These are phyloP conservation scores for Neophaeococcomyces mojaviensis DNA, from an alignment of 2,329 filamentous ascomycete species.

Conservation along the genomic window DNA sequence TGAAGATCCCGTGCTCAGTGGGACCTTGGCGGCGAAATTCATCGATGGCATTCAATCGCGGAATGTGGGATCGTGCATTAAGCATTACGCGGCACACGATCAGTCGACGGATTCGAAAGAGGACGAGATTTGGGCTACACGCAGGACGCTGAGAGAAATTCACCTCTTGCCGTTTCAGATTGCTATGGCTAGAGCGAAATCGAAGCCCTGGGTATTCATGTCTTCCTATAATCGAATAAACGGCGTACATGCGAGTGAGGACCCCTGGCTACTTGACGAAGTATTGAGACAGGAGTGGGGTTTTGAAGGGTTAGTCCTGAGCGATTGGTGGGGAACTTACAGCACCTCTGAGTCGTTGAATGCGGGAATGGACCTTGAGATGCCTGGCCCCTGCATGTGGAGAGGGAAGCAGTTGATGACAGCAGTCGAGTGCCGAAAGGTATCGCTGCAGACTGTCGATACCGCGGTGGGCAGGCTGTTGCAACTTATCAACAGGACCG, in stretches of 20 bases:
- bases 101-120: constrained; percentile 12
- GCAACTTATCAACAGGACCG: constrained; percentile 24
- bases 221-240: constrained; percentile 17
- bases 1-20: constrained; percentile 20
- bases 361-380: constrained; percentile 25
- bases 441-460: constrained; percentile 25
- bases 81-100: constrained; percentile 20
- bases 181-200: constrained; percentile 7
- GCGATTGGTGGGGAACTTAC: constrained; percentile 30
- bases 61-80: constrained; percentile 15
- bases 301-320: constrained; percentile 53
- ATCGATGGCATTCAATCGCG: constrained; percentile 15
- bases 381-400: constrained; percentile 21
- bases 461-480: constrained; percentile 28
- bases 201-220: constrained; percentile 14
- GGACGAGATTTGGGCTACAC: constrained; percentile 11
- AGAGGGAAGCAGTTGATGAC: constrained; percentile 30
- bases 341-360: constrained; percentile 19
- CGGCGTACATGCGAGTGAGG: constrained; percentile 57
- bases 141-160: constrained; percentile 16
- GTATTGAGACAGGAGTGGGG: constrained; percentile 71
- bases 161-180: constrained; percentile 19
- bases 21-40: constrained; percentile 10
- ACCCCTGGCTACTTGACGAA: constrained; percentile 66
- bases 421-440: constrained; percentile 25